A percentile compares a stretch with the other conserved stretches of the same genome.
phyloP scores from a whole-genome alignment of 441 rosid genomes.

The Capsella rubella region DNA sequence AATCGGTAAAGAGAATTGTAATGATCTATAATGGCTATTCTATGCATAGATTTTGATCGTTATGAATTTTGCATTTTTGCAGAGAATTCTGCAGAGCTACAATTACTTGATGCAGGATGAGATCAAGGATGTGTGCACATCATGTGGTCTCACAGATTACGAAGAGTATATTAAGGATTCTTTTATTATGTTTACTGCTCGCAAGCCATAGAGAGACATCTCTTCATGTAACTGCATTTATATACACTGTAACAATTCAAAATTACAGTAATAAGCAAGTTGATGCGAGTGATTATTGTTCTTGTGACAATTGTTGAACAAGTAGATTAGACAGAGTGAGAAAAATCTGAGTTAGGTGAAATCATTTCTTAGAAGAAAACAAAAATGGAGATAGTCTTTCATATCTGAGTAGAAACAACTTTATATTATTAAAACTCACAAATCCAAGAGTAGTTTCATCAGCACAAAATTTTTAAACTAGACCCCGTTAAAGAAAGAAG shows the following conservation, averaged over 20 bases:
- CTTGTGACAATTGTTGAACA: conserved; percentile 4
- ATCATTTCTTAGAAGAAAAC: neutral
- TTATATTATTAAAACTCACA: conserved; percentile 12
- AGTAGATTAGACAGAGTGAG: neutral
- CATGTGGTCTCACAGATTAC: conserved; percentile 85
- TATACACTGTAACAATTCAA: neutral
- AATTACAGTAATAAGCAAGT: conserved; percentile 7
- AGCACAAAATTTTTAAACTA: conserved; percentile 13
- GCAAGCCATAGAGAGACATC: conserved; percentile 64
- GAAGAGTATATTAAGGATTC: conserved; percentile 60
- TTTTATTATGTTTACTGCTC: conserved; percentile 90
- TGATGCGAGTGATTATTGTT: conserved; percentile 11
- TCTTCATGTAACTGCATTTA: conserved; percentile 14
- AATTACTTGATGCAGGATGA: conserved; percentile 72
- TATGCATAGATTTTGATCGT: conserved; percentile 6
- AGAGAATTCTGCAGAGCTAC: conserved; percentile 61
- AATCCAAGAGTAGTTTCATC: conserved; percentile 10
- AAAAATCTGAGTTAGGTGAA: neutral
- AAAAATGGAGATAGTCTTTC: neutral
- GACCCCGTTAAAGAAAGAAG: neutral
- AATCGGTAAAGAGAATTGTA: conserved; percentile 56
- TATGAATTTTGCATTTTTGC: conserved; percentile 35
- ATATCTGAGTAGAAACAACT: conserved; percentile 5
- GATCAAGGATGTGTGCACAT: conserved; percentile 79
- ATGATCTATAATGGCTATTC: conserved; percentile 7